Base-by-base conservation (phyloP, 2,329 filamentous ascomycete species). In the Nemania sp. region DNA sequence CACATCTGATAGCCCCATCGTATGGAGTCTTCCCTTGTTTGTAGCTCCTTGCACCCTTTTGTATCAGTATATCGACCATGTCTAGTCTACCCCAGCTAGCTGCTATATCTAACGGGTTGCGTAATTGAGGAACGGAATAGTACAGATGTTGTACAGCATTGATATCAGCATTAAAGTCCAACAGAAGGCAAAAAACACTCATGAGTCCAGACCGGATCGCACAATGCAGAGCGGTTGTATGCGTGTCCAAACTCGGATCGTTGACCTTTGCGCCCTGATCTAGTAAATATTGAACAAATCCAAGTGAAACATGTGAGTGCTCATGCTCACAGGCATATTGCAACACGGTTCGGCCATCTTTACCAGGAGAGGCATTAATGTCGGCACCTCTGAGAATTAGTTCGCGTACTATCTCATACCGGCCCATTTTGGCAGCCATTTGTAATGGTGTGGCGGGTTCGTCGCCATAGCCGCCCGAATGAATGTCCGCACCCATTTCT, bases 391-490 rank as follows among this genome's bases (percentile, higher is more conserved):
- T 5, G 14, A 5, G 2, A 15, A 50, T 2, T 12, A 50, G 30
- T 8, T 24, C 3, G 8, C 9, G 20, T 24, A 23, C 15, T 22
- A 50, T 12, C 22, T 43, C 14, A 9, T 43, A 28, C 9, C 39
- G 48, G 12, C 37, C 12, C 11, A 2, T 22, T 12, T 3, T 2
- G 20, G 6, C 30, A 17, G 48, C 48, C 20, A 26, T 5, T 12
- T 50, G 48, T 15, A 50, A 37, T 5, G 47, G 37, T 20, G 37
- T 36, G 37, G n/a, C n/a, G n/a, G n/a, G n/a, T n/a, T n/a, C n/a
- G n/a, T n/a, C n/a, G n/a, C n/a, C n/a, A n/a, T n/a, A n/a, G n/a
- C n/a, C n/a, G n/a, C n/a, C n/a, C n/a, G n/a, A n/a, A n/a, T n/a
- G n/a, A n/a, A n/a, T n/a, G n/a, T n/a, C n/a, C n/a, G n/a, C n/a